phyloP scores from a whole-genome alignment of 805 yeast genomes.

The Middelhovenomyces tepae region DNA sequence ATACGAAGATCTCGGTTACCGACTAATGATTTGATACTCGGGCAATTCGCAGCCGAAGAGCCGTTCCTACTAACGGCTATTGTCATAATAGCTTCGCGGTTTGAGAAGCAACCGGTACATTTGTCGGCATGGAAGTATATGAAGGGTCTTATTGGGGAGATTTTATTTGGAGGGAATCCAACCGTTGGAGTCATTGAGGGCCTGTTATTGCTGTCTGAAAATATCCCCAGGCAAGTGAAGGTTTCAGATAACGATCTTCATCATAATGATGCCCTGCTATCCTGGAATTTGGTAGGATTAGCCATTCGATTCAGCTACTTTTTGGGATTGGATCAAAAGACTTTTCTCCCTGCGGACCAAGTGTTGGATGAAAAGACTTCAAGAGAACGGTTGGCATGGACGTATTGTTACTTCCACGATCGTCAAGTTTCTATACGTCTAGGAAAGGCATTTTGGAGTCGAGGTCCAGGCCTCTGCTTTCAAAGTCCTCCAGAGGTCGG shows the following conservation, averaged over 20 bases:
- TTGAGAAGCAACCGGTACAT: conserved; percentile 5
- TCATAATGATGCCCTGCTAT: conserved; percentile 14
- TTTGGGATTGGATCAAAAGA: conserved; percentile 19
- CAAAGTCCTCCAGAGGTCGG: too few relatives aligned
- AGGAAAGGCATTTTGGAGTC: conserved; percentile 19
- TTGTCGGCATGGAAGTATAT: conserved; percentile 8
- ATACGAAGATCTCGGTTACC: conserved; percentile 8
- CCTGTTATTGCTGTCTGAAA: conserved; percentile 17
- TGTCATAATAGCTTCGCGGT: conserved; percentile 14
- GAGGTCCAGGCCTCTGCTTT: conserved; percentile 20
- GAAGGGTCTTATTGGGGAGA: too few relatives aligned
- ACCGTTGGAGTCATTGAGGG: conserved; percentile 18
- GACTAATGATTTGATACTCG: conserved; percentile 6
- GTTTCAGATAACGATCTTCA: conserved; percentile 8
- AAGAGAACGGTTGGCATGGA: conserved; percentile 18
- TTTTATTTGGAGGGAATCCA: conserved; percentile 13
- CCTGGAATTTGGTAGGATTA: conserved; percentile 19
- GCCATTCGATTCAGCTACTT: conserved; percentile 17
- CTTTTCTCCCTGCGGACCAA: conserved; percentile 13
- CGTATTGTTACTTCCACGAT: conserved; percentile 18
- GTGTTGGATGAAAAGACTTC: conserved; percentile 14
- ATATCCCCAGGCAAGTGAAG: conserved; percentile 14
- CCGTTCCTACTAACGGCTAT: conserved; percentile 14
- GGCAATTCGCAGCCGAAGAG: conserved; percentile 10
- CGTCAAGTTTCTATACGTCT: conserved; percentile 19